phyloP scores from a whole-genome alignment of 1,284 basidiomycete genomes.

The Sanghuangporus sanghuang region DNA sequence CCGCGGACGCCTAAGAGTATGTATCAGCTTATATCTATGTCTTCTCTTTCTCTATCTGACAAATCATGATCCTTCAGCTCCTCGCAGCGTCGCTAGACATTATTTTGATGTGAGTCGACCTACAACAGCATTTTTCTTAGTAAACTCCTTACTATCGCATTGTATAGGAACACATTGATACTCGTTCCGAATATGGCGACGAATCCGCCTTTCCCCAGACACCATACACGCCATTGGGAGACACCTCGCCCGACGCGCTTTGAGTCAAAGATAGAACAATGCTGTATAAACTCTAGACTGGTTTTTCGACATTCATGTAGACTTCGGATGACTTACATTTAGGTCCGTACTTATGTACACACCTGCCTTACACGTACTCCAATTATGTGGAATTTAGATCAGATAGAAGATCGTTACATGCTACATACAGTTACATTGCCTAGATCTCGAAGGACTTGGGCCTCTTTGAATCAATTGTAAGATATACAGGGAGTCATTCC shows the following conservation, averaged over 20 bases:
- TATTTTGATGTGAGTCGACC: slow-evolving; percentile 80
- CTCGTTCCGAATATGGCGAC: slow-evolving; percentile 65
- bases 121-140: neutral
- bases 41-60: slow-evolving; percentile 19
- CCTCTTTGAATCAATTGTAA: neutral
- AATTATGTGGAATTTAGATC: neutral
- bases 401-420: neutral
- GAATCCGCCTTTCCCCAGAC: slow-evolving; percentile 58
- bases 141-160: neutral
- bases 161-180: slow-evolving; percentile 66
- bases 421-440: neutral
- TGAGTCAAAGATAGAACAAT: slow-evolving; percentile 26
- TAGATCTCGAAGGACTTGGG: neutral
- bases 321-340: neutral
- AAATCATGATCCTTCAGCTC: slow-evolving; percentile 48
- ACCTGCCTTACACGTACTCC: neutral
- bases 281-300: neutral
- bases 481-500: neutral
- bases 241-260: slow-evolving; percentile 74
- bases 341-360: neutral
- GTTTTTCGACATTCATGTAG: neutral
- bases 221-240: slow-evolving; percentile 61
- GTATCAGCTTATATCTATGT: slow-evolving; percentile 26
- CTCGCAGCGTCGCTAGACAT: slow-evolving; percentile 81
- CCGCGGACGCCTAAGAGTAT: slow-evolving; percentile 85